phyloP scores from a whole-genome alignment of 2,329 filamentous ascomycete species.

The Colletotrichum sp. region DNA sequence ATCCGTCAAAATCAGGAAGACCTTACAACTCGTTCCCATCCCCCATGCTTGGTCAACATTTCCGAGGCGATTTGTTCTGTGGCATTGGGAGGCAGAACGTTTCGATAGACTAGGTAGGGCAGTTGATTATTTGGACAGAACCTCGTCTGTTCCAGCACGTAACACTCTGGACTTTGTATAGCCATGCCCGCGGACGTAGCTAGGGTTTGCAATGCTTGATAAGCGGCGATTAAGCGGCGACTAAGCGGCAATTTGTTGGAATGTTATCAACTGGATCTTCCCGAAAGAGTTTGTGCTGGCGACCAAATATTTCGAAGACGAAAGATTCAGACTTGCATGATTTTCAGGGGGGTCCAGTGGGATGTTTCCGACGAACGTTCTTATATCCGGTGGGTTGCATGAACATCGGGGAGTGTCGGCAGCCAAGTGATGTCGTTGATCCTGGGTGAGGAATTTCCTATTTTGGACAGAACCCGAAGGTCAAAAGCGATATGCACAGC shows the following conservation, averaged over 20 bases:
- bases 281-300: fast-evolving
- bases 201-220: background rate
- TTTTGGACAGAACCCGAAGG: background rate
- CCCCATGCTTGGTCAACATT: background rate
- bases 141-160: background rate
- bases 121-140: background rate
- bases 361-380: background rate
- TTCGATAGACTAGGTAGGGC: background rate
- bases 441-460: background rate
- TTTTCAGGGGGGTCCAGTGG: background rate
- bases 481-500: fast-evolving
- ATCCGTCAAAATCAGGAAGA: background rate
- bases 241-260: background rate
- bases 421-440: fast-evolving
- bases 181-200: background rate
- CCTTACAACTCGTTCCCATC: background rate
- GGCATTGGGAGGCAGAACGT: background rate
- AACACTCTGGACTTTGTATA: background rate
- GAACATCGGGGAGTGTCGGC: background rate
- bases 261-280: background rate
- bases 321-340: background rate
- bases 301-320: fast-evolving
- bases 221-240: background rate
- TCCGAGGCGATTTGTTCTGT: background rate
- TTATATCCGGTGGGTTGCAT: background rate